A percentile compares a stretch with the other conserved stretches of the same genome.
Conservation (phyloP, 805 yeast genomes). For the Priceomyces fermenticarens region DNA sequence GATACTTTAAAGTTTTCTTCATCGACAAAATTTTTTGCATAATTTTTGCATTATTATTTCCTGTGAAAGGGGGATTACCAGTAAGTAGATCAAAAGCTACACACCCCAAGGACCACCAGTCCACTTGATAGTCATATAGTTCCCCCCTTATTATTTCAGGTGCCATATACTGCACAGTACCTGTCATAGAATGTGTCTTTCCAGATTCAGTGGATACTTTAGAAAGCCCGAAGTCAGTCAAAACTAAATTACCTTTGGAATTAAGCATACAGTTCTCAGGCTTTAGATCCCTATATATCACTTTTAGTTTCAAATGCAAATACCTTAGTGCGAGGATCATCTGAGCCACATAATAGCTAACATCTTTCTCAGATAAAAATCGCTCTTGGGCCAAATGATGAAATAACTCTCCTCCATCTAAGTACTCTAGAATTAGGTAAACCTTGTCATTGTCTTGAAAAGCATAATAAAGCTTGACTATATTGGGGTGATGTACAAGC, state of each 20-base stretch:
- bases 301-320: slow-evolving; percentile 34
- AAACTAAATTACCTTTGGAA: slow-evolving; percentile 37
- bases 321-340: slow-evolving; percentile 39
- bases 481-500: slow-evolving; percentile 41
- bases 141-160: slow-evolving; percentile 44
- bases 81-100: slow-evolving; percentile 42
- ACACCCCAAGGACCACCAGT: slow-evolving; percentile 49
- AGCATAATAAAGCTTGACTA: slow-evolving; percentile 43
- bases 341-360: slow-evolving; percentile 42
- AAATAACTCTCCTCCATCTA: slow-evolving; percentile 45
- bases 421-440: slow-evolving; percentile 41
- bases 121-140: slow-evolving; percentile 39
- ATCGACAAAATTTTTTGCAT: slow-evolving; percentile 36
- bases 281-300: slow-evolving; percentile 42
- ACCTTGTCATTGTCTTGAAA: slow-evolving; percentile 44
- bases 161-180: slow-evolving; percentile 48
- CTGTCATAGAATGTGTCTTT: slow-evolving; percentile 33
- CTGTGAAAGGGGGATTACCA: slow-evolving; percentile 46
- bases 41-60: slow-evolving; percentile 37
- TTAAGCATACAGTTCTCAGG: slow-evolving; percentile 47
- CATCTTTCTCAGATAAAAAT: slow-evolving; percentile 30
- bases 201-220: slow-evolving; percentile 27
- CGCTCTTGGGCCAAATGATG: slow-evolving; percentile 35
- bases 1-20: slow-evolving; percentile 33
- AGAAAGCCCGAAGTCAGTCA: slow-evolving; percentile 44